phyloP scores from a whole-genome alignment of 495 filamentous ascomycete genomes.

The Penicillium samsonianum region DNA sequence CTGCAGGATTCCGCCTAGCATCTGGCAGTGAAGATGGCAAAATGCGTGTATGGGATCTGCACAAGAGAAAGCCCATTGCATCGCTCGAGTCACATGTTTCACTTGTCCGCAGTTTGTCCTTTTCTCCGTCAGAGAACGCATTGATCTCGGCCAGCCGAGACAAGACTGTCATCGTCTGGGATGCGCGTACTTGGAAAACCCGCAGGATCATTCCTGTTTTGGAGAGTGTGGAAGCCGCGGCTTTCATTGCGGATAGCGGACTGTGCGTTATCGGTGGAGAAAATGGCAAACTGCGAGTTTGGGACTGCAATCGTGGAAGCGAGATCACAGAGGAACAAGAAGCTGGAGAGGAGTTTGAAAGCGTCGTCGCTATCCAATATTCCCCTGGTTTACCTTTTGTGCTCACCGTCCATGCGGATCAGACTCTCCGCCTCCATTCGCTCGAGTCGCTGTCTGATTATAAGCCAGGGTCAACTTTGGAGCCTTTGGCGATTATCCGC shows the following conservation, averaged over 20 bases:
- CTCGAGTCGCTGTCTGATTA: slow-evolving; percentile 40
- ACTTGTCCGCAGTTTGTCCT: slow-evolving; percentile 82
- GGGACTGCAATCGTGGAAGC: slow-evolving; percentile 70
- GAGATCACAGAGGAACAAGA: slow-evolving; percentile 77
- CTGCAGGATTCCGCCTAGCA: slow-evolving; percentile 71
- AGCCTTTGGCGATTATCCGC: slow-evolving; percentile 56
- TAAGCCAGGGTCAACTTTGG: slow-evolving; percentile 39
- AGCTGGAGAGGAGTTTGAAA: slow-evolving; percentile 67
- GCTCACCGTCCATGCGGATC: slow-evolving; percentile 84
- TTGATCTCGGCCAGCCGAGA: slow-evolving; percentile 90
- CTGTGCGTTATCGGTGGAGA: slow-evolving; percentile 85
- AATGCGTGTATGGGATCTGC: slow-evolving; percentile 86
- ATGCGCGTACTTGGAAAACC: slow-evolving; percentile 79
- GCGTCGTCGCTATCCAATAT: slow-evolving; percentile 71
- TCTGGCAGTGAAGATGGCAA: slow-evolving; percentile 92
- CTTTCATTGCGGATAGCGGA: slow-evolving; percentile 69
- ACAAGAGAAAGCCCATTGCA: slow-evolving; percentile 74
- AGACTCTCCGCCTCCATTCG: slow-evolving; percentile 78
- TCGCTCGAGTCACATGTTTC: slow-evolving; percentile 90
- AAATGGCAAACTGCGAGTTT: slow-evolving; percentile 77
- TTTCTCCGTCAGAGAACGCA: slow-evolving; percentile 67
- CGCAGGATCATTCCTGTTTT: slow-evolving; percentile 79
- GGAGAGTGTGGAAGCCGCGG: slow-evolving; percentile 80
- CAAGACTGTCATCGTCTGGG: slow-evolving; percentile 91
- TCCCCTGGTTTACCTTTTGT: slow-evolving; percentile 62